Base-by-base conservation (phyloP, 2,329 filamentous ascomycete species). In the Alternaria burnsii region DNA sequence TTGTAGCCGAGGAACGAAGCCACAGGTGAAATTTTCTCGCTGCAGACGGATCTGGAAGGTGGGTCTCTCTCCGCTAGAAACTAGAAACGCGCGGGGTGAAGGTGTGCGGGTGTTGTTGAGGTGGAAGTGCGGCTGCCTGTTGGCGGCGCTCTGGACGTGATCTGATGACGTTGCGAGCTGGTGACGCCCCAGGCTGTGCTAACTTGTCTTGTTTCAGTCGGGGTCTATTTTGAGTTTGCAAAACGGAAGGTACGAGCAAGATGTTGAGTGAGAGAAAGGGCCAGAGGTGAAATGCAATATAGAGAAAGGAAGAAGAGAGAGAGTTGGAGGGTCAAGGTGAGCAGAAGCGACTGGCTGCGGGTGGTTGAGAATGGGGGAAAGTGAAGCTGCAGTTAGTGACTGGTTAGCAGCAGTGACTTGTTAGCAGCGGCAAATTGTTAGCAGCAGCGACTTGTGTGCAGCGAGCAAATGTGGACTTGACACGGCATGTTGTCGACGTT, bases 91-190 rank as follows among this genome's bases (percentile, higher is more conserved):
- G 61, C 38, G 43, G 54, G 48, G 22, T 42, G 53, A 53, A 30
- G 61, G 40, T 30, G 22, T 4, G 26, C 18, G 20, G 26, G 22
- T 28, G 52, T 51, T 51, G 43, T 18, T 32, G 32, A 47, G n/a
- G n/a, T 47, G 30, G 53, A 55, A 66, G 59, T 6, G 65, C 70
- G 68, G 72, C 65, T 70, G 74, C 69, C 71, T 73, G 70, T 60
- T 66, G 58, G 63, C 55, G 63, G 63, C 53, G 55, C 62, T 56
- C 52, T 60, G 63, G 51, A 24, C 4, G 71, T 74, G 68, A 74
- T 68, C 43, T 60, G 64, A 72, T 74, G 74, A 76, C 72, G 73
- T 71, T 65, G 70, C 48, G 62, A 44, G 42, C 32, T 36, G 26
- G 41, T 63, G 59, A 56, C 48, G 48, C n/a, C 52, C 44, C 51